Base-by-base conservation (phyloP, 1,139 yeast genomes). In the Pichia terricola region DNA sequence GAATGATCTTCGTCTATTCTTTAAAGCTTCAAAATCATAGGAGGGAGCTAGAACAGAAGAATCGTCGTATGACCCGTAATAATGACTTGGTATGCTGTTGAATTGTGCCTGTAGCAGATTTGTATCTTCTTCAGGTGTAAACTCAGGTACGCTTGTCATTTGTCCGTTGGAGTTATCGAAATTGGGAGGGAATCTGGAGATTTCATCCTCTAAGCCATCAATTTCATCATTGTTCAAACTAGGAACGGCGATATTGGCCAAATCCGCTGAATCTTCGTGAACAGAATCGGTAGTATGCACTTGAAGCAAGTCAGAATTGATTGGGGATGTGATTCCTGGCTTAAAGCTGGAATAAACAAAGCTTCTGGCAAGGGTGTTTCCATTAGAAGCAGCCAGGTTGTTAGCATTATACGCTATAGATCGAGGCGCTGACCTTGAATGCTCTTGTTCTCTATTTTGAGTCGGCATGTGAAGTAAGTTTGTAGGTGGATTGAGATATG, bases 181-280 rank as follows among this genome's bases (percentile, higher is more conserved):
- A 31, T 31, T 11, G 33, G 11, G 33, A 11, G 11, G 5, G 38
- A 35, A 26, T 26, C 38, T 16, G 2, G 22, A 16, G 22, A 16
- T 16, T 16, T 16, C 22, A 16, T 16, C 22, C 22, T 16, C 22
- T 16, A 16, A 16, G 22, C 22, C 22, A 16, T 16, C 22, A 16
- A 16, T 16, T 16, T 16, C 22, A 16, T 16, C 22, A 16, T 16
- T 16, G 22, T 16, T 16, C 22, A 16, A 16, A 16, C 22, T 16
- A 16, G 22, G 22, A 16, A 16, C 22, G 22, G 22, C 81, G 43
- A 80, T 72, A 34, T 68, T 68, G 11, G 87, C 83, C 50, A 79
- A 67, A 44, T 69, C 75, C 3, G 81, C 84, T 0, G 85, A 73
- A 49, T 79, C 81, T 50, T 77, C 84, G 48, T 81, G 77, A 39